Evolutionary conservation across 1,139 yeast species (phyloP).

Genomic region (Geotrichum siamense): DNA sequence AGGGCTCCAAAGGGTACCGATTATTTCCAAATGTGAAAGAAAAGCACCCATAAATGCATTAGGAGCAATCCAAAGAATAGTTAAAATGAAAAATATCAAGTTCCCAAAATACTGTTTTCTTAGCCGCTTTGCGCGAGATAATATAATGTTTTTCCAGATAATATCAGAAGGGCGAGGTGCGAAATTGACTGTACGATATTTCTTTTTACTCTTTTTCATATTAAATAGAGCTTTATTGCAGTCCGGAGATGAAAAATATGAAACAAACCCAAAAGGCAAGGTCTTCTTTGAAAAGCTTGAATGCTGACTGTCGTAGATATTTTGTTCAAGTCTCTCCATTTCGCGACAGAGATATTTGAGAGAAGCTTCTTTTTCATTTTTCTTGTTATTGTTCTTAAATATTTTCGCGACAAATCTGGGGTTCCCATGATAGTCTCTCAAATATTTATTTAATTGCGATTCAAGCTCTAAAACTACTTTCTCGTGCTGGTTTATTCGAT

Average conservation of each 20-base stretch:
- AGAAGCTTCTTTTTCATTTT: slow-evolving; percentile 28
- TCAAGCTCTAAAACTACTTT: slow-evolving; percentile 29
- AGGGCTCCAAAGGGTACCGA: slow-evolving; percentile 35
- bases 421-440: slow-evolving; percentile 28
- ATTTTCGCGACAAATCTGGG: slow-evolving; percentile 25
- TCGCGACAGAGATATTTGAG: slow-evolving; percentile 28
- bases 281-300: slow-evolving; percentile 20
- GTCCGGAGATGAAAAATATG: slow-evolving; percentile 30
- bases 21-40: slow-evolving; percentile 33
- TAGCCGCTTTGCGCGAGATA: slow-evolving; percentile 29
- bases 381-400: slow-evolving; percentile 22
- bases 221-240: slow-evolving; percentile 29
- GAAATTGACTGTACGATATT: slow-evolving; percentile 17
- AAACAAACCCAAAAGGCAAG: slow-evolving; percentile 36
- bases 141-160: slow-evolving; percentile 35
- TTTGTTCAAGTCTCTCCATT: slow-evolving; percentile 26
- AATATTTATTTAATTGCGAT: slow-evolving; percentile 31
- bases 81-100: slow-evolving; percentile 28
- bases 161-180: slow-evolving; percentile 38
- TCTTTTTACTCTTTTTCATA: slow-evolving; percentile 12
- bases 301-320: slow-evolving; percentile 27
- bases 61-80: slow-evolving; percentile 38
- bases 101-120: slow-evolving; percentile 35
- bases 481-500: slow-evolving; percentile 28
- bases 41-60: slow-evolving; percentile 40